These are phyloP conservation scores for Zymoseptoria passerinii DNA, from an alignment of 2,329 filamentous ascomycete species.

Conservation along the genomic window DNA sequence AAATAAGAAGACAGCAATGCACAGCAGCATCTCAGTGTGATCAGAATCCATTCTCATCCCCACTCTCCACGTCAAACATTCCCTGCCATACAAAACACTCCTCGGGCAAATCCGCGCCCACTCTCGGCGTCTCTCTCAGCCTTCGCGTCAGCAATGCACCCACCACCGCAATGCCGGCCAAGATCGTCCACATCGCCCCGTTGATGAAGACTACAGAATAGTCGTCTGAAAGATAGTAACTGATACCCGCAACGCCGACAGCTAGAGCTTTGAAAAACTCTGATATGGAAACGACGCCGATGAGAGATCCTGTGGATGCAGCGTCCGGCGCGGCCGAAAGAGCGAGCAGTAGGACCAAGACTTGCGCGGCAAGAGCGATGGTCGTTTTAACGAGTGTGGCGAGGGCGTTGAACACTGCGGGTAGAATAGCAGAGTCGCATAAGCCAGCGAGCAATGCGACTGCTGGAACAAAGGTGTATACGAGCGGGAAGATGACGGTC, in stretches of 20 bases:
- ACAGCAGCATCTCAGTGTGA: not conserved
- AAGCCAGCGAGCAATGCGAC: constrained; percentile 31
- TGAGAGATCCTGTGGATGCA: constrained; percentile 39
- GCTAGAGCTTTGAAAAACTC: constrained; percentile 41
- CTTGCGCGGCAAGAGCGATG: constrained; percentile 35
- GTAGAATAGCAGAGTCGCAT: constrained; percentile 24
- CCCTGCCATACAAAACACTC: constrained; percentile 39
- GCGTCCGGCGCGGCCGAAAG: constrained; percentile 42
- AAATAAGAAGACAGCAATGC: not conserved
- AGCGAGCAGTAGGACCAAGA: constrained; percentile 39
- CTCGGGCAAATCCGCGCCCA: constrained; percentile 37
- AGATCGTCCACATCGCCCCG: constrained; percentile 37
- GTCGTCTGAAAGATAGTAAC: constrained; percentile 39
- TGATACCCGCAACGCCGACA: constrained; percentile 38
- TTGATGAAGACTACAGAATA: constrained; percentile 38
- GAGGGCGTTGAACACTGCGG: constrained; percentile 32
- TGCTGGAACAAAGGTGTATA: constrained; percentile 35
- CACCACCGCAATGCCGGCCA: constrained; percentile 33
- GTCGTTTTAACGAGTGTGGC: constrained; percentile 38
- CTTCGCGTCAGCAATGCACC: constrained; percentile 40
- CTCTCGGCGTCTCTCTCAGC: constrained; percentile 37
- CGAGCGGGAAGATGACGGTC: constrained; percentile 33
- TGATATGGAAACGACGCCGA: constrained; percentile 42
- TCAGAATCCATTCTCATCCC: constrained; percentile 18
- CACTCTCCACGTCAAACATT: constrained; percentile 38